phyloP scores from a whole-genome alignment of 2,329 filamentous ascomycete genomes.

The Fusarium fujikuroi region DNA sequence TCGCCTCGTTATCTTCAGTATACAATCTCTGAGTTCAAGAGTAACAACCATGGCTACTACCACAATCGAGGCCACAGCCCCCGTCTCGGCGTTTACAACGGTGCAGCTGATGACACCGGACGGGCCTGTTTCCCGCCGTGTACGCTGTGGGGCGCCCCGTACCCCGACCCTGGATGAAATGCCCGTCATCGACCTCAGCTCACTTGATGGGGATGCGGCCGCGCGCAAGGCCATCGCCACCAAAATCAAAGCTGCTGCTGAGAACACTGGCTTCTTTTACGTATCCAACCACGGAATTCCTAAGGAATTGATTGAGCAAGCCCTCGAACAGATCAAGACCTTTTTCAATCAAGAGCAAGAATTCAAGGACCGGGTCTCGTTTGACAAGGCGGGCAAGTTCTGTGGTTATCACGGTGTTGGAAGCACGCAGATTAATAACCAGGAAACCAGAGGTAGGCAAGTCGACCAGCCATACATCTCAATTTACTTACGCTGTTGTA shows the following conservation, averaged over 20 bases:
- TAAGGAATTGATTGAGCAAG: not conserved
- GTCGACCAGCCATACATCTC: rapidly evolving
- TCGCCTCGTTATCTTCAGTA: too few species aligned
- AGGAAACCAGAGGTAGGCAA: not conserved
- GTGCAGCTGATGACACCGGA: slow-evolving; percentile 8
- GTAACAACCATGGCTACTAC: not conserved
- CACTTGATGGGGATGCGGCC: not conserved
- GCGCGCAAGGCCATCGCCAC: not conserved
- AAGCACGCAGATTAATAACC: slow-evolving; percentile 9
- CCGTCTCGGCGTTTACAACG: not conserved
- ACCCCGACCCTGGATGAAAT: slow-evolving; percentile 5
- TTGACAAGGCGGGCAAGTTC: slow-evolving; percentile 10
- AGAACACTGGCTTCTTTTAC: slow-evolving; percentile 3
- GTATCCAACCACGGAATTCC: not conserved
- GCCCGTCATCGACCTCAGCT: slow-evolving; percentile 7
- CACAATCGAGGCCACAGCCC: not conserved
- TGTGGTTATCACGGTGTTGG: slow-evolving; percentile 12
- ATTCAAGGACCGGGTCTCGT: not conserved
- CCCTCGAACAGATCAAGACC: not conserved
- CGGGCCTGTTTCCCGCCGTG: slow-evolving; percentile 8
- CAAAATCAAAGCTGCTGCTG: not conserved
- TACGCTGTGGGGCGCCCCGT: slow-evolving; percentile 5
- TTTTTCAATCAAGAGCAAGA: not conserved
- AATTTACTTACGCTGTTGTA: not conserved
- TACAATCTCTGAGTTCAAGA: rapidly evolving